Evolutionary conservation across 129 eudicot genomes (phyloP).

Genomic region (Kitagawia praeruptora): DNA sequence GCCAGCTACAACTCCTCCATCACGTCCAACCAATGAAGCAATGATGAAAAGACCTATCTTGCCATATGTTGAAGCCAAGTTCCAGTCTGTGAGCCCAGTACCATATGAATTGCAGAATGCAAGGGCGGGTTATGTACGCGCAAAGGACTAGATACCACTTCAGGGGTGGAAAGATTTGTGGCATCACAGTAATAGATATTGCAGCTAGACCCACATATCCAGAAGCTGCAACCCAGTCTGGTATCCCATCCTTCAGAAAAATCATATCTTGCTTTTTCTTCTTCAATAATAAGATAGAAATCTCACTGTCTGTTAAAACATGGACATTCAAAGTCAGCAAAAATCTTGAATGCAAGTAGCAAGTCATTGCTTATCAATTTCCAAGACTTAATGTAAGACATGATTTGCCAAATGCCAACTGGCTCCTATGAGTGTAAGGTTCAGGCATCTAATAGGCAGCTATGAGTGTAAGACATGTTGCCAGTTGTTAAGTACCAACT

Average conservation of each 20-base stretch:
- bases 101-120: constrained; percentile 99
- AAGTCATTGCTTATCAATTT: background rate
- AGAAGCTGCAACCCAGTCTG: constrained; percentile 70
- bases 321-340: background rate
- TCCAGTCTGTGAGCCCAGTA: constrained; percentile 92
- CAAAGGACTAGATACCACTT: constrained; percentile 85
- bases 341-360: background rate
- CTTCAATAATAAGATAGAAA: constrained; percentile 34
- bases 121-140: constrained; percentile 78
- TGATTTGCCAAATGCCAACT: too few relatives aligned
- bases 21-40: constrained; percentile 64
- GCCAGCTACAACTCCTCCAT: constrained; percentile 87
- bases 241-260: constrained; percentile 69
- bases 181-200: constrained; percentile 65
- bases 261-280: constrained; percentile 47
- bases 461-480: too few relatives aligned
- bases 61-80: constrained; percentile 80
- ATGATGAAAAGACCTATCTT: constrained; percentile 81
- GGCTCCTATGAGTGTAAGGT: too few relatives aligned
- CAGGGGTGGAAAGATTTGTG: constrained; percentile 73
- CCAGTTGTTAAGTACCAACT: too few relatives aligned
- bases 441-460: too few relatives aligned
- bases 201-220: constrained; percentile 75
- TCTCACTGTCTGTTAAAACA: constrained; percentile 36
- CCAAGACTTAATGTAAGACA: too few relatives aligned